Evolutionary conservation across 2,329 filamentous ascomycete species (phyloP), one percentile per base, ranked within the genome.

Genomic region (Cladophialophora exuberans): DNA sequence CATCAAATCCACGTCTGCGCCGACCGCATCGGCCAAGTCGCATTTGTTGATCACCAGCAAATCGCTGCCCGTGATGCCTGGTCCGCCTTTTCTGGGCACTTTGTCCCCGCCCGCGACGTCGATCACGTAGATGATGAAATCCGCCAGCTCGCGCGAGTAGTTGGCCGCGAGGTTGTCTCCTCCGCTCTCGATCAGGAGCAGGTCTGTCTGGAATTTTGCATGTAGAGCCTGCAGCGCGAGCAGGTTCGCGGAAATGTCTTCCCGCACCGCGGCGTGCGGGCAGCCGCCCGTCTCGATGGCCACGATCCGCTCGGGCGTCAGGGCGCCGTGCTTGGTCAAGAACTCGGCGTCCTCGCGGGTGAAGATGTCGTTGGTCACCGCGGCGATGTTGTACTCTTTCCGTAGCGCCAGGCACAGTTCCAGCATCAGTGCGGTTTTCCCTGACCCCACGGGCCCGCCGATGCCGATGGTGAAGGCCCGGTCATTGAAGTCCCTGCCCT

Each of bases 61-160:
- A 69, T 99, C 94, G 66, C 89, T 94, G 76, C 97, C 93, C 4
- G 94, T 99, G 70, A 99, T 99, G 1, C 94, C 94, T 0, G 94
- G 94, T 0, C 94, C 94, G 23, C 94, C 94, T 77, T 99, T 99
- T 23, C 94, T 78, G 0, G 94, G 94, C 46, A 99, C 87, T 82
- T 99, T 99, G 73, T 99, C 94, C 10, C 94, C 94, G 18, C 94
- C 94, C 52, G 86, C 89, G 15, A 99, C 94, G 73, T 99, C 94
- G 65, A 99, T 97, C 25, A 99, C 94, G 72, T 99, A 99, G 74
- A 99, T 87, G 73, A 99, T 99, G 72, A 89, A 99, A 73, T 99
- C 94, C 1, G 94, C 94, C 62, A 99, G 79, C 75, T 99, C 94
- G 54, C 94, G 83, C 52, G 84, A 89, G 80, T 99, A 99, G 78